Base-by-base conservation (phyloP, 768 basidiomycete genomes). In the Kockovaella imperatae region DNA sequence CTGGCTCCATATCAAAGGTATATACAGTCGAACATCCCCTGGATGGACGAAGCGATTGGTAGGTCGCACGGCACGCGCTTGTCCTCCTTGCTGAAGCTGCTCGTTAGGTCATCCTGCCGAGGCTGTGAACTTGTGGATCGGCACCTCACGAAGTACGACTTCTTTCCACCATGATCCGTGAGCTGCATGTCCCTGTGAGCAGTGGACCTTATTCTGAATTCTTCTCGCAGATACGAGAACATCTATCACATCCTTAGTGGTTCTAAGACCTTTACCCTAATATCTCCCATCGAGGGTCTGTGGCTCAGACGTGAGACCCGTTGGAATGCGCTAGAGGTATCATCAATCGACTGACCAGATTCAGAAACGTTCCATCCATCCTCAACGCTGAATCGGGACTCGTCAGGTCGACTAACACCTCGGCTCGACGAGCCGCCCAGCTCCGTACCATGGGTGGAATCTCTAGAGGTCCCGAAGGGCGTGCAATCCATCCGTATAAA, bases 71-170 rank as follows among this genome's bases (percentile, higher is more conserved):
- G 23, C 13, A 8, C 44, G 42, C 34, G 35, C 52, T 36, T 13
- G 10, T 34, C 11, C 43, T 26, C 38, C 23, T 18, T 48, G 13
- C 18, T 47, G 35, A 32, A 23, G 42, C 45, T 53, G 29, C 30
- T 36, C 44, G 45, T 42, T 46, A 83, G 84, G 77, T 30, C 75
- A 72, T 55, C 56, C 73, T 15, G 87, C 90, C 0, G 91, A 96
- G 60, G 90, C 88, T 4, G 87, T 88, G 2, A 95, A 95, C 64
- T 62, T 96, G 17, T 96, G 90, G 89, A 86, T 95, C 29, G 90
- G 91, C 10, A 77, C 85, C 59, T 74, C 76, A 46, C 73, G 75
- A 49, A 89, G 87, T 62, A 74, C 80, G 13, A 95, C 91, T 1
- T 87, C 83, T 46, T 77, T 93, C 36, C 91, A 96, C 66, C 85